Percentiles rank a stretch among this genome's conserved stretches.
Conservation (phyloP, 345 rosid genomes). For the Brassica juncea region DNA sequence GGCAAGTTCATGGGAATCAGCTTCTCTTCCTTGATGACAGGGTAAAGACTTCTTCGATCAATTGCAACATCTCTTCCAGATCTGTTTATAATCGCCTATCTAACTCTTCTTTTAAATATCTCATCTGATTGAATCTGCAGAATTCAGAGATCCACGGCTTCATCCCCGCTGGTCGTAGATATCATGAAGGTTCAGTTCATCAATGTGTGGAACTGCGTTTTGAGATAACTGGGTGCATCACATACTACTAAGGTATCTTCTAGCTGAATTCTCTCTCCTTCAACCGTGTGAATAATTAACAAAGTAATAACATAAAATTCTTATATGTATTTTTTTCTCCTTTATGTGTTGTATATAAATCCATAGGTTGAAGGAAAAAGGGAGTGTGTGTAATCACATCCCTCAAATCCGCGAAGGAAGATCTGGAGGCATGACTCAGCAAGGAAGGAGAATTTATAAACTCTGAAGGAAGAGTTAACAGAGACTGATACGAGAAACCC, state of each 20-base stretch:
- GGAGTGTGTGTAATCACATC: background rate
- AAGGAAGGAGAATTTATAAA: constrained; percentile 70
- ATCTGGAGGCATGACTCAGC: constrained; percentile 60
- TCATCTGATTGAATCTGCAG: background rate
- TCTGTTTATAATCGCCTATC: background rate
- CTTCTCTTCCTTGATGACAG: background rate
- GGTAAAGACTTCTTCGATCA: background rate
- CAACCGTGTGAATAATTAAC: background rate
- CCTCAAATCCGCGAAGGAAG: constrained; percentile 74
- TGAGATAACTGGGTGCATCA: background rate
- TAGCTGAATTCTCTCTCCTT: background rate
- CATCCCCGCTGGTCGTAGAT: background rate
- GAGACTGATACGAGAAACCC: background rate
- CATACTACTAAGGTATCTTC: background rate
- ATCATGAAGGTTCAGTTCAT: background rate
- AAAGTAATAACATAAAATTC: background rate
- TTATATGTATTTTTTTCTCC: background rate
- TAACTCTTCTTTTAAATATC: background rate
- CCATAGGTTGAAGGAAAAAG: constrained; percentile 42
- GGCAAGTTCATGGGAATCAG: no score
- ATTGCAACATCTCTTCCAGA: background rate
- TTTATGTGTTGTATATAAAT: constrained; percentile 39
- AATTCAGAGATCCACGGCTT: background rate
- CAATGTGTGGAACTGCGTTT: background rate
- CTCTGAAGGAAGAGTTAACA: constrained; percentile 7